Conservation (phyloP, 108 stramenopile genomes). For the Skeletonema marinoi region DNA sequence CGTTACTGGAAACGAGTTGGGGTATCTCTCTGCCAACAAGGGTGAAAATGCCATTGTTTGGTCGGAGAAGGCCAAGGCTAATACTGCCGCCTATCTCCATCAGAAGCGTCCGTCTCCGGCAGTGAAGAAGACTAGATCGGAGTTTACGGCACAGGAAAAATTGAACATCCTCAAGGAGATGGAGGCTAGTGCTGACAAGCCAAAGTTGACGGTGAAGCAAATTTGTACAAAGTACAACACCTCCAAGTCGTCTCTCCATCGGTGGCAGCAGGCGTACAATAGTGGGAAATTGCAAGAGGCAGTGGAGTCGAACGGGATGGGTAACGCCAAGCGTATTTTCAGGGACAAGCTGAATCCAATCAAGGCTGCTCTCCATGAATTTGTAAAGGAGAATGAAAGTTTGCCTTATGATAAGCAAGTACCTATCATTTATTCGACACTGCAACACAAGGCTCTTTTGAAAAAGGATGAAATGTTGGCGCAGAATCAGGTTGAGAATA, state of each 20-base stretch:
- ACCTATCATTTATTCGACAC: background rate
- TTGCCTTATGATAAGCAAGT: background rate
- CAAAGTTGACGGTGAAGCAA: background rate
- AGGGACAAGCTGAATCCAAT: background rate
- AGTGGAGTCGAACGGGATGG: background rate
- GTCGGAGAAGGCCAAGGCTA: conserved; percentile 1
- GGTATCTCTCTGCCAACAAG: background rate
- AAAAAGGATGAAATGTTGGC: background rate
- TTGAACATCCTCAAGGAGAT: conserved; percentile 10
- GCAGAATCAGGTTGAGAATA: background rate
- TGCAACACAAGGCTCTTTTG: background rate
- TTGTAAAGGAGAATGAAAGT: background rate
- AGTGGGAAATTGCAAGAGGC: background rate
- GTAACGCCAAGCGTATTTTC: background rate
- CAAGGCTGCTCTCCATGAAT: conserved; percentile 1
- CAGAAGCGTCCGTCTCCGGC: background rate
- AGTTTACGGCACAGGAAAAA: conserved; percentile 8
- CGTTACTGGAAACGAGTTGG: conserved; percentile 4
- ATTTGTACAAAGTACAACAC: conserved; percentile 7
- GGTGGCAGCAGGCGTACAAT: background rate
- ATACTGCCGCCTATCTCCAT: background rate
- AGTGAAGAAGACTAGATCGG: background rate
- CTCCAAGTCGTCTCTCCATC: conserved; percentile 10
- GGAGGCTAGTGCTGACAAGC: background rate
- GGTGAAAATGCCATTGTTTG: background rate